Evolutionary conservation across 257 asterid genomes (phyloP).

Genomic region (Nicotiana benthamiana): DNA sequence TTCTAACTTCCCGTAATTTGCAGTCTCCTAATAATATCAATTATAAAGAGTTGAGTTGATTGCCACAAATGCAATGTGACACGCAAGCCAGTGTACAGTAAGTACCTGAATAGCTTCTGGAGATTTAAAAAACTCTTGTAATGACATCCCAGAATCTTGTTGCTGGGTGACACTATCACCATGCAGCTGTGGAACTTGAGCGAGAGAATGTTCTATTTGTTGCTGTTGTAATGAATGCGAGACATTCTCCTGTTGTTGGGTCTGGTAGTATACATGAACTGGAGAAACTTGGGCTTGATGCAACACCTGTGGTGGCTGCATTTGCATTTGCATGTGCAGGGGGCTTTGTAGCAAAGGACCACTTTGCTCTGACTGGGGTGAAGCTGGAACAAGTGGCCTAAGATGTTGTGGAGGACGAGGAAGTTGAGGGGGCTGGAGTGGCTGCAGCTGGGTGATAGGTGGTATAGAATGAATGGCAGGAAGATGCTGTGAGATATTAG

Average conservation of each 20-base stretch:
- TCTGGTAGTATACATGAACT: slow-evolving; percentile 37
- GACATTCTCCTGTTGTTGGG: slow-evolving; percentile 43
- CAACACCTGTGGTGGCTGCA: slow-evolving; percentile 31
- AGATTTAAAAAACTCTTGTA: slow-evolving; percentile 59
- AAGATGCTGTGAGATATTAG: slow-evolving; percentile 42
- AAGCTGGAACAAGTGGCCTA: slow-evolving; percentile 62
- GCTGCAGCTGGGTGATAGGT: slow-evolving; percentile 63
- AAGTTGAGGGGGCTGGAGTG: slow-evolving; percentile 85
- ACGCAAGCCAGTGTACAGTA: not conserved
- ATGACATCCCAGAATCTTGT: slow-evolving; percentile 58
- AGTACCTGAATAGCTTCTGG: slow-evolving; percentile 82
- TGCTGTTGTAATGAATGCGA: slow-evolving; percentile 36
- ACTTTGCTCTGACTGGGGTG: slow-evolving; percentile 69
- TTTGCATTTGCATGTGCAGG: slow-evolving; percentile 35
- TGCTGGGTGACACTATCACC: slow-evolving; percentile 49
- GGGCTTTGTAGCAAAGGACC: slow-evolving; percentile 43
- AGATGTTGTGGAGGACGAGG: slow-evolving; percentile 78
- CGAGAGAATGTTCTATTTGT: slow-evolving; percentile 30
- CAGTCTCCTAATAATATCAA: slow-evolving; percentile 1
- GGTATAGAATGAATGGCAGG: slow-evolving; percentile 45
- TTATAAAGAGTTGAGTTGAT: not conserved
- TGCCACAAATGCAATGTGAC: not conserved
- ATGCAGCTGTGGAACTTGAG: slow-evolving; percentile 29
- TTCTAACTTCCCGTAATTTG: not conserved
- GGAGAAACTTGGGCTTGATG: slow-evolving; percentile 38